These are phyloP conservation scores for Zostera marina DNA, from an alignment of 116 monocot species.

Conservation along the genomic window DNA sequence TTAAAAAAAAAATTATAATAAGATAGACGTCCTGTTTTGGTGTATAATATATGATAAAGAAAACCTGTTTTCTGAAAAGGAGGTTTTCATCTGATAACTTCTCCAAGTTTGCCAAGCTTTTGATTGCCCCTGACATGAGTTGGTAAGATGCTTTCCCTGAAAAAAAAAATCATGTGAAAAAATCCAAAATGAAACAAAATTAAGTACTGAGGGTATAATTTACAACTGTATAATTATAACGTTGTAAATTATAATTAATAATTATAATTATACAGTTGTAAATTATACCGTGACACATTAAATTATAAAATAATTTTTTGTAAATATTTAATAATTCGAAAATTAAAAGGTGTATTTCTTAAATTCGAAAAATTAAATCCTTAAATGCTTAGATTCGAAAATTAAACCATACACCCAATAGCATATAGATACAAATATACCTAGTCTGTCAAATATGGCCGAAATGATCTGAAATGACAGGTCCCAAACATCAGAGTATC, in stretches of 20 bases:
- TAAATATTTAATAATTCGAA: too few relatives aligned
- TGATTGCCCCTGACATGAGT: conserved; percentile 50
- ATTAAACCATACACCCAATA: not conserved
- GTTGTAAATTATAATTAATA: too few relatives aligned
- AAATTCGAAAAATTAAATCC: not conserved
- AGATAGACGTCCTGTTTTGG: not conserved
- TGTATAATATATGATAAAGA: not conserved
- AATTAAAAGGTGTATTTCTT: too few relatives aligned
- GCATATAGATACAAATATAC: conserved; percentile 12
- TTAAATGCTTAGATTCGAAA: not conserved
- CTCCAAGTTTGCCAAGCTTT: conserved; percentile 59
- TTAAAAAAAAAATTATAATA: too few relatives aligned
- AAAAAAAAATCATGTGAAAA: not conserved
- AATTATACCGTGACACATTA: too few relatives aligned
- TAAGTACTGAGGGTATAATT: too few relatives aligned
- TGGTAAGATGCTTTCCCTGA: conserved; percentile 43
- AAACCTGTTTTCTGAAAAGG: conserved; percentile 67
- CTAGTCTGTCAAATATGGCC: conserved; percentile 58
- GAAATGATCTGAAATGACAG: conserved; percentile 75
- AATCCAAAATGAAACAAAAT: not conserved
- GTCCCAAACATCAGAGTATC: conserved; percentile 64
- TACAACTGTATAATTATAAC: too few relatives aligned
- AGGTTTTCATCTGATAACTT: conserved; percentile 68
- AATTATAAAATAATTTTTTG: too few relatives aligned
- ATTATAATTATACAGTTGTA: too few relatives aligned